phyloP scores from a whole-genome alignment of 1,284 basidiomycete genomes.

The Moniliella sp. region DNA sequence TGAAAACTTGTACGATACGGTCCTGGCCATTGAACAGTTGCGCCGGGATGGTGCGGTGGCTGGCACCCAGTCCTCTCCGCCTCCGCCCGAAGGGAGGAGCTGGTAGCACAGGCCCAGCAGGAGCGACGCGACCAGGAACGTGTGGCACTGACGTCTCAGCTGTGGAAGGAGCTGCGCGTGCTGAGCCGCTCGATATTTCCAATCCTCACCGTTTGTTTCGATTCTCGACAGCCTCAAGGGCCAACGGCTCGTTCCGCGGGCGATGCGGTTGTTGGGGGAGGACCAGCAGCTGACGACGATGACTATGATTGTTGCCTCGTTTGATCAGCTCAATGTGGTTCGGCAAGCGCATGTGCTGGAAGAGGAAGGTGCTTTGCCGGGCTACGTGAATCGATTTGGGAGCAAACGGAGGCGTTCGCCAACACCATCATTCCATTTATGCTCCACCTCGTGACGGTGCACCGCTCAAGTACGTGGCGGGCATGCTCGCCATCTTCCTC shows the following conservation, averaged over 20 bases:
- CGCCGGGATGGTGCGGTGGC: conserved; percentile 50
- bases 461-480: conserved; percentile 59
- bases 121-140: no score
- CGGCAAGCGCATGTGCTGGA: conserved; percentile 6
- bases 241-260: conserved; percentile 69
- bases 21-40: conserved; percentile 65
- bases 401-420: conserved; percentile 70
- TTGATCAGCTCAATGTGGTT: conserved; percentile 57
- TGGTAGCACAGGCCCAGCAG: no score
- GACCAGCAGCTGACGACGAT: conserved; percentile 65
- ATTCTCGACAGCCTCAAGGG: conserved; percentile 73
- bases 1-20: conserved; percentile 65
- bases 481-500: conserved; percentile 61
- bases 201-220: conserved; percentile 94
- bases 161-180: conserved; percentile 65
- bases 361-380: no score
- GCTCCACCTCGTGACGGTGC: conserved; percentile 60
- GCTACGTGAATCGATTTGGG: conserved; percentile 46
- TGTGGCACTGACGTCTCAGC: conserved; percentile 15
- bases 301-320: conserved; percentile 78
- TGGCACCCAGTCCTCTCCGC: conserved; percentile 43
- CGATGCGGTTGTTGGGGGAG: conserved; percentile 61
- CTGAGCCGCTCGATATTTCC: conserved; percentile 80
- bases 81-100: conserved; percentile 30
- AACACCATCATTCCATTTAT: conserved; percentile 67